Evolutionary conservation across 352 stramenopile genomes (phyloP), one percentile per base, ranked within the genome.

Genomic region (Phytophthora fragariaefolia): DNA sequence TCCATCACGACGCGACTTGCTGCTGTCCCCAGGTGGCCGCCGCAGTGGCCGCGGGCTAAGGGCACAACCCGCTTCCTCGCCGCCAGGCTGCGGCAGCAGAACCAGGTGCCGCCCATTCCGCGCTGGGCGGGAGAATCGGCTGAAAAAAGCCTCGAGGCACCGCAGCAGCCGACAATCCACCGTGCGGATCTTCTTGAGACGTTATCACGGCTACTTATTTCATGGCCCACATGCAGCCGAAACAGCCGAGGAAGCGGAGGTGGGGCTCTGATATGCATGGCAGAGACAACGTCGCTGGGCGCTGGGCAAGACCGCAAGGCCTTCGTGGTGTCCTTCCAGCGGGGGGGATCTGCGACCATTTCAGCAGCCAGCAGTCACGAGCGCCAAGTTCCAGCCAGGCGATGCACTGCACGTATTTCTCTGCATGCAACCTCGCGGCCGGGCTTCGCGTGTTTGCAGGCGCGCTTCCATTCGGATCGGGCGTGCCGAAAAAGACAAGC

Each of bases 121-220:
- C 54, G 53, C 5, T 8, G 7, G 46, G 46, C 46, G 61, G 54
- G 62, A 69, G 54, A 65, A 69, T 69, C 36, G 45, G 22, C 48
- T 69, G 62, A 64, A 69, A 69, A 59, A 64, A 63, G n/a, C 51
- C 30, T 12, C 13, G 42, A 6, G 17, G 10, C 36, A 6, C 36
- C 3, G 26, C 42, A 63, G 61, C 62, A 70, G 62, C 62, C 54
- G 62, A 69, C 62, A 65, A 69, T 69, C 62, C 62, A 65, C 62
- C 62, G 52, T 55, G n/a, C n/a, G 30, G n/a, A 22, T 13, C 23
- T 57, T 24, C 46, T 8, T 70, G 62, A 70, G 62, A 70, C 55
- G 54, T 12, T 63, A n/a, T n/a, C n/a, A n/a, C n/a, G n/a, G n/a
- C n/a, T n/a, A n/a, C n/a, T n/a, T n/a, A n/a, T 43, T 22, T 4